phyloP scores from a whole-genome alignment of 345 rosid species.

The Bruguiera sexangula region DNA sequence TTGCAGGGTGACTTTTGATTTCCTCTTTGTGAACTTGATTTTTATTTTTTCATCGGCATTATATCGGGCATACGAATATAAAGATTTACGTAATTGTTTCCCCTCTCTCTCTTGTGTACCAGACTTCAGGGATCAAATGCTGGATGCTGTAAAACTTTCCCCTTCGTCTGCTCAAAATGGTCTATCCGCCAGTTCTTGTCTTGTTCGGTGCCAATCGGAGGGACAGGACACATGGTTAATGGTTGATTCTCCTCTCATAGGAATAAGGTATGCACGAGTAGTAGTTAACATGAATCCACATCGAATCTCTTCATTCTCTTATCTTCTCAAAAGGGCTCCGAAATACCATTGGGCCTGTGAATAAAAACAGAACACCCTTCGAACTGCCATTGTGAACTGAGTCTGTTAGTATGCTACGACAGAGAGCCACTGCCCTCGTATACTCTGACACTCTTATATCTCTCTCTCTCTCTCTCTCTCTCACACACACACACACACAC shows the following conservation, averaged over 20 bases:
- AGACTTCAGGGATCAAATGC: constrained; percentile 32
- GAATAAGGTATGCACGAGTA: constrained; percentile 12
- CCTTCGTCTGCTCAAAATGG: constrained; percentile 22
- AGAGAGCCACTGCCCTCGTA: too few species aligned
- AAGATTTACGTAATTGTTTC: too few species aligned
- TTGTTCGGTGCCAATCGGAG: constrained; percentile 31
- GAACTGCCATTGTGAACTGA: too few species aligned
- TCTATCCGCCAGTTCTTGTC: constrained; percentile 24
- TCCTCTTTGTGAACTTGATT: background rate
- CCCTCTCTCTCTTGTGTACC: constrained; percentile 11
- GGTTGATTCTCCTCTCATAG: constrained; percentile 20
- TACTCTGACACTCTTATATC: too few species aligned
- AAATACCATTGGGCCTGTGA: too few species aligned
- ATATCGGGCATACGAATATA: background rate
- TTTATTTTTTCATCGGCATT: background rate
- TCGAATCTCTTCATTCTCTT: background rate
- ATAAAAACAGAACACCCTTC: too few species aligned
- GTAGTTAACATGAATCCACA: background rate
- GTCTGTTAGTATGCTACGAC: too few species aligned
- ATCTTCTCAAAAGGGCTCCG: background rate
- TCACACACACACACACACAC: too few species aligned
- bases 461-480: too few species aligned
- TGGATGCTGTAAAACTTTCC: constrained; percentile 14
- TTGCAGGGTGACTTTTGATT: constrained; percentile 16
- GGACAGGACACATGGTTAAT: constrained; percentile 27